These are phyloP conservation scores for Uronychia setigera DNA, from an alignment of 73 alveolate genomes.

Conservation along the genomic window DNA sequence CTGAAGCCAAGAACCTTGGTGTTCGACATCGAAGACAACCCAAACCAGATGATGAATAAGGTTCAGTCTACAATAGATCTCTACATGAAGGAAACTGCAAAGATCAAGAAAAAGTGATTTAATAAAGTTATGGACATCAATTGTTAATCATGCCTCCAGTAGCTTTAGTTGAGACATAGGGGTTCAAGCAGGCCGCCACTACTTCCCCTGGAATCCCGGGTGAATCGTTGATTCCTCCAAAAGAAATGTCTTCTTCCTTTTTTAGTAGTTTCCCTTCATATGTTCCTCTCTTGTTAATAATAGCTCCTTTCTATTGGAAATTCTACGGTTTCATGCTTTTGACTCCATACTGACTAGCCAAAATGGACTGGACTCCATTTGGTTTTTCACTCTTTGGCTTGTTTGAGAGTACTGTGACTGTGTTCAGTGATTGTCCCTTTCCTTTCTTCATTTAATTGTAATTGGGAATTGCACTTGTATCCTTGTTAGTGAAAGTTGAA, in stretches of 20 bases:
- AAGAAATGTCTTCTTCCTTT: not conserved
- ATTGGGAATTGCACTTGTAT: not conserved
- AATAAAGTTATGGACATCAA: no score
- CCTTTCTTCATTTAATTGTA: not conserved
- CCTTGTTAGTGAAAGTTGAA: not conserved
- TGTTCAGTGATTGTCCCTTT: not conserved
- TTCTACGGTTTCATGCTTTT: not conserved
- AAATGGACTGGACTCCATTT: no score
- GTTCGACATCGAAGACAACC: constrained; percentile 31
- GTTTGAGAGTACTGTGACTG: no score
- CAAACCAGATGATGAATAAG: not conserved
- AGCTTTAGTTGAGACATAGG: not conserved
- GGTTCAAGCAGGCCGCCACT: not conserved
- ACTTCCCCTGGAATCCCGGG: not conserved
- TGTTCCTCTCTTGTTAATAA: not conserved
- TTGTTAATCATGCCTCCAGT: not conserved
- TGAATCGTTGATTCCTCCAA: not conserved
- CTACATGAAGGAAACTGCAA: no score
- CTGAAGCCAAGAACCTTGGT: constrained; percentile 40
- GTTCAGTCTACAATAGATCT: no score
- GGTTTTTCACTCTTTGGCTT: no score
- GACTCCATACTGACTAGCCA: no score
- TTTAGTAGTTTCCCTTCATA: not conserved
- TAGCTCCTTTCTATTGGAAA: no score
- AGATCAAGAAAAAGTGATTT: no score